These are phyloP conservation scores for Dothiorella sarmentorum DNA, from an alignment of 2,329 filamentous ascomycete genomes.

Conservation along the genomic window DNA sequence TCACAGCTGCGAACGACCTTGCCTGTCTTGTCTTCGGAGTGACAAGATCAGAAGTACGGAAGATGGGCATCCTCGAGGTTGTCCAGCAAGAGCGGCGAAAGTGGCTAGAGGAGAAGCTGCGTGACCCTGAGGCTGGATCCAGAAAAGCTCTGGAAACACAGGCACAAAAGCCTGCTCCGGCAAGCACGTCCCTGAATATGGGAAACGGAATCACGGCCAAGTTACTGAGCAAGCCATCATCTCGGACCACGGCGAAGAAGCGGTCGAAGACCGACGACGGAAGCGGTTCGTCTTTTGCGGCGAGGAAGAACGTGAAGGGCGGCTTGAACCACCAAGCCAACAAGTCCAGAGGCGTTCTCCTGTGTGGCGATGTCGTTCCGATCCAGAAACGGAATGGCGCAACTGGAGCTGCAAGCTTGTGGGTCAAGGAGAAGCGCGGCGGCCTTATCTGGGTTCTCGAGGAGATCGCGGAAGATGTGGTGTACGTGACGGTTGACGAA, in stretches of 20 bases:
- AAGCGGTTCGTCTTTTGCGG: conserved; percentile 45
- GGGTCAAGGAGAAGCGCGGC: conserved; percentile 96
- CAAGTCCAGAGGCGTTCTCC: conserved; percentile 80
- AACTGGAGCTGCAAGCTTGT: conserved; percentile 88
- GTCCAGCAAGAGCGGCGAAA: conserved; percentile 83
- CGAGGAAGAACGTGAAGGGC: conserved; percentile 51
- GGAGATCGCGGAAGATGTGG: conserved; percentile 94
- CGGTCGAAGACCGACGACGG: conserved; percentile 65
- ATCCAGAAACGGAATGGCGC: conserved; percentile 94
- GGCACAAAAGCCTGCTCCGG: conserved; percentile 29
- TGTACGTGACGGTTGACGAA: conserved; percentile 71
- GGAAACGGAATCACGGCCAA: conserved; percentile 85
- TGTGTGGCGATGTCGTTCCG: conserved; percentile 97
- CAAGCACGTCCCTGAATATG: conserved; percentile 52
- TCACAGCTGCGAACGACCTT: conserved; percentile 91
- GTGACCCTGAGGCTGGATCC: conserved; percentile 56
- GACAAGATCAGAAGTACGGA: conserved; percentile 90
- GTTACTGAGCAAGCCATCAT: conserved; percentile 76
- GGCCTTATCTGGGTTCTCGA: conserved; percentile 97
- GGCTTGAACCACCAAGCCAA: conserved; percentile 64
- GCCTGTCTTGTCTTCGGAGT: conserved; percentile 99
- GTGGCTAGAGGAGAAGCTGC: conserved; percentile 85
- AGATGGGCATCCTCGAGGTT: conserved; percentile 91
- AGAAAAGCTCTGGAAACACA: conserved; percentile 31
- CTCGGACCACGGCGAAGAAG: conserved; percentile 51